Evolutionary conservation across 306 rosid genomes (phyloP), one percentile per base, ranked within the genome.

Genomic region (Lathyrus oleraceus): DNA sequence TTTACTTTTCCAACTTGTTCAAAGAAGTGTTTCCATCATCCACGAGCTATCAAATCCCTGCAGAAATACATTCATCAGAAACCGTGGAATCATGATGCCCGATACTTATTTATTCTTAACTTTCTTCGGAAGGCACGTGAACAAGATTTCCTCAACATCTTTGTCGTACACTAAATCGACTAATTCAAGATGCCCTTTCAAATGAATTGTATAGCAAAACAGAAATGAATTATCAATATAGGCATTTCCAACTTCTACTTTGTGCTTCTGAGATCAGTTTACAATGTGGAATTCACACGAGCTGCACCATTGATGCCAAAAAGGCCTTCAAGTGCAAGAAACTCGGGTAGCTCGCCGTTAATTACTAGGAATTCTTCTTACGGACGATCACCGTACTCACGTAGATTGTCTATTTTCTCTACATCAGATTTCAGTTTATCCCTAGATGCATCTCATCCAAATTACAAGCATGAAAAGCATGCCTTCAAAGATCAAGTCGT

Each of bases 261-360:
- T 93, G 94, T 82, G 91, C 94, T 71, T 88, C 97, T 10, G 98
- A 90, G 89, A 79, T 88, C 82, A 84, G 94, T 83, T 87, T 93
- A 76, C 97, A 81, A 61, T 48, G 84, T 73, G 87, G 90, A 72
- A 73, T 82, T 81, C 81, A 74, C 53, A 73, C 32, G 67, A 70
- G 73, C 78, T 87, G 93, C 64, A 76, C 88, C 81, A 65, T 78
- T 76, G 73, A 82, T 76, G 98, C 96, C 74, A 78, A 75, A 79
- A 78, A 38, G 73, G 97, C 97, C 98, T 74, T 94, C 98, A 48
- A 94, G 97, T 84, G 98, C 98, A 17, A 90, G 98, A 71, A 94
- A 94, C 95, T 94, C 98, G 2, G 96, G 90, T 39, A 90, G 98
- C 90, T 94, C 98, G 12, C 98, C 98, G 2, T 90, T 94, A 80